Base-by-base conservation (phyloP, 148 eudicot species). In the Spergularia marina region DNA sequence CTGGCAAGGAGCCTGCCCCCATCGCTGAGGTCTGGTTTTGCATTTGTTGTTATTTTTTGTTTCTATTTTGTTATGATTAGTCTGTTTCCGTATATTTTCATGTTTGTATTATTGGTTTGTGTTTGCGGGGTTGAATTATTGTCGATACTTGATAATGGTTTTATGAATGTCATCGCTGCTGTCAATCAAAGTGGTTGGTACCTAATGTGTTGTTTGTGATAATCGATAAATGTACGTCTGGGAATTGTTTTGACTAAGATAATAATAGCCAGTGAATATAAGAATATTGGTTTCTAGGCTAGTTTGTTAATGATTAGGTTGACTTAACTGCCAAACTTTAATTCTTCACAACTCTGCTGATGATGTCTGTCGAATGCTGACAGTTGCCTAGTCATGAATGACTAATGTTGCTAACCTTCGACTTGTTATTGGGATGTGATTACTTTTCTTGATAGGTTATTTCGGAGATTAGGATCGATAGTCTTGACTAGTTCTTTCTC, bases 1-100 rank as follows among this genome's bases (percentile, higher is more conserved):
- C 70, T 14, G 69, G 10, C 61, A 74, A 76, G 53, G 81, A 76
- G 34, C 39, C 74, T 60, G 68, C 73, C 41, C 65, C 77, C 40
- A 52, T 68, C 58, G 80, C 76, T 3, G 92, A 88, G 95, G 92
- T 90, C 53, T 56, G 73, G 13, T 54, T 16, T 47, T n/a, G 3
- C 21, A 49, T n/a, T 52, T 34, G n/a, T 13, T 58, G 39, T 0
- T 44, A 44, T 44, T 16, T 67, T 58, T 53, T 57, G 10, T 10
- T 55, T 9, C 3, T 44, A 10, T 15, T 14, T 53, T 40, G 23
- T 68, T 40, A 30, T 30, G 65, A 41, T n/a, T 7, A 15, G 16
- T 39, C 7, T 57, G 30, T 6, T 41, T 25, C 15, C 60, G 6
- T 41, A 17, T 9, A 14, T 41, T 12, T 8, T 39, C 36, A 4